These are phyloP conservation scores for Globisporangium acanthophoron DNA, from an alignment of 352 stramenopile species.

Conservation along the genomic window DNA sequence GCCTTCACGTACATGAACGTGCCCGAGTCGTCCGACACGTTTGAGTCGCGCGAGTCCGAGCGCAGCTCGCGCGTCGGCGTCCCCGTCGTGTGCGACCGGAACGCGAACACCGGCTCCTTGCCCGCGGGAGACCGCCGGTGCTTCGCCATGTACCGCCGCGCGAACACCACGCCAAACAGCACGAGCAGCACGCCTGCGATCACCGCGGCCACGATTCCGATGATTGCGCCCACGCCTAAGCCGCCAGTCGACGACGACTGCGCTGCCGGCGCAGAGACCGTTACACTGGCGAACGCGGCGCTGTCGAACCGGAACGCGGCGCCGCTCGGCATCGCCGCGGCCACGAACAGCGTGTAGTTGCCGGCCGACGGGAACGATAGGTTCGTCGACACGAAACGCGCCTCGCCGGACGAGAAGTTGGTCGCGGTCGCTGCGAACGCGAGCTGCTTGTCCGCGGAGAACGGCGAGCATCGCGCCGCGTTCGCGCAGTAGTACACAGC, in stretches of 20 bases:
- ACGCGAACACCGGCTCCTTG: conserved; percentile 38
- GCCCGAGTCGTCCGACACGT: conserved; percentile 33
- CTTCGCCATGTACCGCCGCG: conserved; percentile 17
- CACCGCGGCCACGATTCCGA: conserved; percentile 28
- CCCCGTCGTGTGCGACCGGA: conserved; percentile 28
- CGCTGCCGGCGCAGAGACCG: conserved; percentile 17
- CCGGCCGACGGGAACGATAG: conserved; percentile 31
- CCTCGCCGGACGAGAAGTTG: conserved; percentile 26
- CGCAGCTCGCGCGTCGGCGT: conserved; percentile 27
- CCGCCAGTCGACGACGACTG: conserved; percentile 13
- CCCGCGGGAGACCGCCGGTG: neutral
- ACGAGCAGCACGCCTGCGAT: conserved; percentile 24
- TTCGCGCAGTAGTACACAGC: conserved; percentile 42
- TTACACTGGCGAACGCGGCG: conserved; percentile 29
- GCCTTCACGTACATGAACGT: conserved; percentile 53
- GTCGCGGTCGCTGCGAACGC: conserved; percentile 21
- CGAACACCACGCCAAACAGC: conserved; percentile 19
- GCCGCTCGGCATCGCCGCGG: conserved; percentile 41
- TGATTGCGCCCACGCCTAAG: conserved; percentile 21
- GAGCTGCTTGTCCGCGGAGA: conserved; percentile 28
- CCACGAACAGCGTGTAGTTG: conserved; percentile 43
- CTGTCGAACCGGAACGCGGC: conserved; percentile 35
- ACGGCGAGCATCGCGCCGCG: conserved; percentile 31
- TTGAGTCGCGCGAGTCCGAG: conserved; percentile 30
- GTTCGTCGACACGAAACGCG: conserved; percentile 17